phyloP scores from a whole-genome alignment of 2,329 filamentous ascomycete species.

The Penicillium sp. region DNA sequence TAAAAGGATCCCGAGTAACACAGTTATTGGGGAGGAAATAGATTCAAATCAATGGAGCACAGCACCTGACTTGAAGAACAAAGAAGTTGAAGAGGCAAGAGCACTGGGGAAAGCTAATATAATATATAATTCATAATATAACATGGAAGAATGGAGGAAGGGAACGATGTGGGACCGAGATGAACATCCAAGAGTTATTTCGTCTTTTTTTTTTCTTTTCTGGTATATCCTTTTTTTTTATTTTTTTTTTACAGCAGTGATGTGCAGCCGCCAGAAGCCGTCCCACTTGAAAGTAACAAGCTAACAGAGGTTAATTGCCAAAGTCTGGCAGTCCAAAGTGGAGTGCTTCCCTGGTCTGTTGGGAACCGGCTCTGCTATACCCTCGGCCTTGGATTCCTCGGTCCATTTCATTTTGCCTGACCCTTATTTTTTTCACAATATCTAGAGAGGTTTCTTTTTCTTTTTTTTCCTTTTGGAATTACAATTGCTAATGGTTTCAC shows the following conservation, averaged over 20 bases:
- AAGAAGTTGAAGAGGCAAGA: constrained; percentile 8
- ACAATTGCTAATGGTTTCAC: background rate
- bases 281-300: constrained; percentile 19
- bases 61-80: constrained; percentile 29
- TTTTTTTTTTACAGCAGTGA: constrained; percentile 17
- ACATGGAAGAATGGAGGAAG: constrained; percentile 18
- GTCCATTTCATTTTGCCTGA: background rate
- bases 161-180: constrained; percentile 20
- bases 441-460: background rate
- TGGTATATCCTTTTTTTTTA: background rate
- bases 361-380: background rate
- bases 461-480: background rate
- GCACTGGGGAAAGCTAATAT: constrained; percentile 14
- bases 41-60: constrained; percentile 23
- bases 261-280: constrained; percentile 22
- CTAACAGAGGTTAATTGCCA: constrained; percentile 23
- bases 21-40: constrained; percentile 17
- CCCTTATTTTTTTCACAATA: background rate
- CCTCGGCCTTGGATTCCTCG: background rate
- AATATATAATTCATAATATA: constrained; percentile 14
- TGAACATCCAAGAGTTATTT: constrained; percentile 10
- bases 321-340: constrained; percentile 16
- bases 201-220: background rate
- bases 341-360: constrained; percentile 1
- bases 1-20: constrained; percentile 19